Evolutionary conservation across 75 land plant species (phyloP).

Genomic region (Selaginella moellendorffii): DNA sequence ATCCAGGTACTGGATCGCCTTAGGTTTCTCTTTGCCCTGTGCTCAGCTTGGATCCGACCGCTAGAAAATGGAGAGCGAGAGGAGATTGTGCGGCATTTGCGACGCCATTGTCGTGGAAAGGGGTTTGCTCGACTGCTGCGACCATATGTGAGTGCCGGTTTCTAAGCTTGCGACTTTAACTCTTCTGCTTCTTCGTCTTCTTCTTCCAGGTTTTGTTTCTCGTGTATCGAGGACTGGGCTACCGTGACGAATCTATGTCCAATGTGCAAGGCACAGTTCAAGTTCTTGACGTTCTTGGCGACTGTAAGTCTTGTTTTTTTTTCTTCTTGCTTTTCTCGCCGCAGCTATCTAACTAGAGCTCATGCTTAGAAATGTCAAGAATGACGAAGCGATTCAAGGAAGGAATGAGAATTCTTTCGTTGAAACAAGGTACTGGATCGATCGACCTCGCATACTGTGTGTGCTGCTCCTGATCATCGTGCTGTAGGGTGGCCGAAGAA

Average conservation of each 20-base stretch:
- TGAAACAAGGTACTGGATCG: neutral
- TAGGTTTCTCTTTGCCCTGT: too few relatives aligned
- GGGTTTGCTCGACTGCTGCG: constrained; percentile 31
- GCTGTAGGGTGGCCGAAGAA: neutral
- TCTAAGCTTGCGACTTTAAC: neutral
- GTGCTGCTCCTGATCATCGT: too few relatives aligned
- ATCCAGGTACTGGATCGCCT: too few relatives aligned
- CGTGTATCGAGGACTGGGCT: constrained; percentile 94
- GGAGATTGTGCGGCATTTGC: constrained; percentile 32
- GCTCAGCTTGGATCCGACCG: too few relatives aligned
- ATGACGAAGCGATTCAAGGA: neutral
- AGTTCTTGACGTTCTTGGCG: constrained; percentile 67
- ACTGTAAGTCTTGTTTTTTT: constrained; percentile 24
- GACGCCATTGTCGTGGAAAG: constrained; percentile 11
- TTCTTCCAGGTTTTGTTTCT: constrained; percentile 86
- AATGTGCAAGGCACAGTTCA: constrained; percentile 75
- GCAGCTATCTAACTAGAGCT: neutral
- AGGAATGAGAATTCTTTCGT: too few relatives aligned
- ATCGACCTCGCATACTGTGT: too few relatives aligned
- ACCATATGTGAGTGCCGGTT: constrained; percentile 18
- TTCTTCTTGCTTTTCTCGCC: neutral
- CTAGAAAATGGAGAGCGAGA: too few relatives aligned
- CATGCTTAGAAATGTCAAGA: neutral
- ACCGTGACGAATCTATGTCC: constrained; percentile 91
- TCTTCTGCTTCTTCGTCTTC: neutral